Percentiles rank a stretch among this genome's conserved stretches.
Evolutionary conservation across 805 yeast genomes (phyloP).

Genomic region (Candida loeiensis): DNA sequence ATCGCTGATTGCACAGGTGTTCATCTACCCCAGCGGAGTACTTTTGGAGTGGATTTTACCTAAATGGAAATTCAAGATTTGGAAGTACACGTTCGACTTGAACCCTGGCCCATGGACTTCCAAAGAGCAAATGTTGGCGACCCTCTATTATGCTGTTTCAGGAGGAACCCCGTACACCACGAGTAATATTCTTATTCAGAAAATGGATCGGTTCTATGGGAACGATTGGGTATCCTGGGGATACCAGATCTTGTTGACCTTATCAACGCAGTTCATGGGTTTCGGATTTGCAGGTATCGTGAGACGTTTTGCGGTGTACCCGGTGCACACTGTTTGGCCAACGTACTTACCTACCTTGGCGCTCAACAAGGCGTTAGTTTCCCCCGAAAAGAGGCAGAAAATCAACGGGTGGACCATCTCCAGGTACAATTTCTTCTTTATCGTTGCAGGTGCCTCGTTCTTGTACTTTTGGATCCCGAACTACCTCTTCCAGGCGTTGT

Average conservation of each 20-base stretch:
- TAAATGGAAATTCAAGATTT: conserved; percentile 23
- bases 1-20: conserved; percentile 44
- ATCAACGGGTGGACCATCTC: conserved; percentile 33
- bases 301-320: conserved; percentile 43
- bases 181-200: conserved; percentile 10
- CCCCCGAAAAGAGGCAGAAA: conserved; percentile 23
- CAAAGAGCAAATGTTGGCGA: conserved; percentile 65
- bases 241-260: conserved; percentile 20
- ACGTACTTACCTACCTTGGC: conserved; percentile 26
- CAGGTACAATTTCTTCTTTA: conserved; percentile 20
- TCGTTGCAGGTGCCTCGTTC: conserved; percentile 18
- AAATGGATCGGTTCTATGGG: conserved; percentile 18
- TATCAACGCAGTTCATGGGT: conserved; percentile 27
- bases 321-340: conserved; percentile 54
- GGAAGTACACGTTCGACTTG: conserved; percentile 38
- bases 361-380: conserved; percentile 24
- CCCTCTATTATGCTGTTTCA: conserved; percentile 40
- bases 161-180: conserved; percentile 20
- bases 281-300: conserved; percentile 30
- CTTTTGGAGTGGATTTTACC: conserved; percentile 34
- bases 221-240: conserved; percentile 30
- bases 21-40: conserved; percentile 45
- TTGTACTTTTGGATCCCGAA: conserved; percentile 29
- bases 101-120: conserved; percentile 64
- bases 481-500: conserved; percentile 23